A percentile compares a stretch with the other conserved stretches of the same genome.
phyloP scores from a whole-genome alignment of 1,284 basidiomycete genomes.

The Mycosarcoma mackinlayi region DNA sequence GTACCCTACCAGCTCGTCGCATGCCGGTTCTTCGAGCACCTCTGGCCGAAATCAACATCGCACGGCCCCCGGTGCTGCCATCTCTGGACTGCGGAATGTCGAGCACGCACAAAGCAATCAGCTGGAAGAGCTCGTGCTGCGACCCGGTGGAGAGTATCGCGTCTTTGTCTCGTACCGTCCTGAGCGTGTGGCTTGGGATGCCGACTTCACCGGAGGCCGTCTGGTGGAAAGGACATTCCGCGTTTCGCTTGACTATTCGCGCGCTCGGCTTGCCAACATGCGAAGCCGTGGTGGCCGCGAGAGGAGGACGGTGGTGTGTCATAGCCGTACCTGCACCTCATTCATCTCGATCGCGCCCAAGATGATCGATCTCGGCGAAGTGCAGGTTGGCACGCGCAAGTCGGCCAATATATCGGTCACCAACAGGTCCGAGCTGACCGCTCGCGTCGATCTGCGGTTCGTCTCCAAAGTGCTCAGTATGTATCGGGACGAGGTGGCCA shows the following conservation, averaged over 20 bases:
- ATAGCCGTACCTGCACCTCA: conserved; percentile 71
- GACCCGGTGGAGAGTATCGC: conserved; percentile 71
- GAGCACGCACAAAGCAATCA: conserved; percentile 68
- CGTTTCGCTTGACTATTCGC: conserved; percentile 70
- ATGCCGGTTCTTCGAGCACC: conserved; percentile 40
- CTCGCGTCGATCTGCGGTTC: conserved; percentile 71
- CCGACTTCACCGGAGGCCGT: conserved; percentile 66
- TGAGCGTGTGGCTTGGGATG: conserved; percentile 62
- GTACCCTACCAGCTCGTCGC: conserved; percentile 49
- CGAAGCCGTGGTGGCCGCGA: conserved; percentile 63
- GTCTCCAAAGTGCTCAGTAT: conserved; percentile 72
- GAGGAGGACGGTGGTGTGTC: conserved; percentile 69
- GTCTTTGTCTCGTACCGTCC: conserved; percentile 71
- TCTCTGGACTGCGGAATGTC: conserved; percentile 52
- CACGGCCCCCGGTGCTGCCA: conserved; percentile 18
- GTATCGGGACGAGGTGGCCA: conserved; percentile 71
- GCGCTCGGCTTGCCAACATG: conserved; percentile 56
- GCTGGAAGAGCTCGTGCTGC: conserved; percentile 71
- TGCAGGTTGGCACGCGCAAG: conserved; percentile 71
- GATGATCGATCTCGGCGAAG: conserved; percentile 71
- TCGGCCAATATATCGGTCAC: conserved; percentile 69
- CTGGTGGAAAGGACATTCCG: conserved; percentile 69
- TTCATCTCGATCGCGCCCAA: conserved; percentile 69
- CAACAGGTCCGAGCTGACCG: conserved; percentile 70
- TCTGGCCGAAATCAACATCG: conserved; percentile 31